Evolutionary conservation across 371 early-diverging fungal species (phyloP).

Genomic region (Sanchytrium tribonematis): DNA sequence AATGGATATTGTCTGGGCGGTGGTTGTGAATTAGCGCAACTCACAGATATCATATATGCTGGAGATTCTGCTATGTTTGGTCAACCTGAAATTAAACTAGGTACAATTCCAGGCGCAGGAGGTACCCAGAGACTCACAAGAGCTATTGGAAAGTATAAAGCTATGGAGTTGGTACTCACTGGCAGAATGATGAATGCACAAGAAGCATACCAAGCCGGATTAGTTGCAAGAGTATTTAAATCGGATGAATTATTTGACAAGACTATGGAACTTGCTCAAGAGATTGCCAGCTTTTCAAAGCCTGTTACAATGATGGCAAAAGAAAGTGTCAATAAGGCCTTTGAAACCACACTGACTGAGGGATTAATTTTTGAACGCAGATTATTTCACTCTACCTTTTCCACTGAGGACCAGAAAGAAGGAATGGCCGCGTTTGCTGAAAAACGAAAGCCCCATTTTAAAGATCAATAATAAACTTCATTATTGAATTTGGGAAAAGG

Average conservation of each 20-base stretch:
- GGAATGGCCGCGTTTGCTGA: slow-evolving; percentile 89
- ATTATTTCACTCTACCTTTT: slow-evolving; percentile 75
- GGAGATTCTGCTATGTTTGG: slow-evolving; percentile 86
- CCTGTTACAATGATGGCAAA: slow-evolving; percentile 79
- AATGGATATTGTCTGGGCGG: slow-evolving; percentile 82
- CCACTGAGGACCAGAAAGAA: slow-evolving; percentile 69
- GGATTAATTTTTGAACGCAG: slow-evolving; percentile 78
- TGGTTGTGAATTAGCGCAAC: slow-evolving; percentile 95
- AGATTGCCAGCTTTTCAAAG: slow-evolving; percentile 54
- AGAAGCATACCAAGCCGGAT: slow-evolving; percentile 55
- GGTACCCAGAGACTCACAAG: slow-evolving; percentile 68
- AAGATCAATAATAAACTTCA: slow-evolving; percentile 30
- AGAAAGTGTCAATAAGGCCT: slow-evolving; percentile 79
- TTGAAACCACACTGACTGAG: slow-evolving; percentile 49
- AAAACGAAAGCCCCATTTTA: slow-evolving; percentile 70
- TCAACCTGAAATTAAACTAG: slow-evolving; percentile 93
- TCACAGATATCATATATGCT: slow-evolving; percentile 88
- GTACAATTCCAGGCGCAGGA: slow-evolving; percentile 34
- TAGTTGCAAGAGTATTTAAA: slow-evolving; percentile 72
- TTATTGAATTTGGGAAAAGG: no score
- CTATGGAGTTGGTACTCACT: slow-evolving; percentile 82
- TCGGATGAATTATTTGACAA: slow-evolving; percentile 59
- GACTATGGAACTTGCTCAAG: slow-evolving; percentile 55
- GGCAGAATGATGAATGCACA: slow-evolving; percentile 56
- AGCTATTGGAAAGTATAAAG: slow-evolving; percentile 89